Evolutionary conservation across 2,329 filamentous ascomycete species (phyloP), one percentile per base, ranked within the genome.

Genomic region (Calonectria pteridis): DNA sequence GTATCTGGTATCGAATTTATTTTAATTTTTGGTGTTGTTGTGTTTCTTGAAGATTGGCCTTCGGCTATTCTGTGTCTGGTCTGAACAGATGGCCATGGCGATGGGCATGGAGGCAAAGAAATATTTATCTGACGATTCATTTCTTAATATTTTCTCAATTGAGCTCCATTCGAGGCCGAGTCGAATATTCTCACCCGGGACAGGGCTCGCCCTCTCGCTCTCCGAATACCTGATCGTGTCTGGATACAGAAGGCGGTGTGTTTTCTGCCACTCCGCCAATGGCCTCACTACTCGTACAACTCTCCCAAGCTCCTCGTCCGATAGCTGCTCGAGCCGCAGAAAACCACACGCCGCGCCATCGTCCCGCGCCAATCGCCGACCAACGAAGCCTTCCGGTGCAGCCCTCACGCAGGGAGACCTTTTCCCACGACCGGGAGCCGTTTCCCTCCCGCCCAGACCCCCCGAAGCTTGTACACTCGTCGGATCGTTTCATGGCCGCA

Each of bases 401-500:
- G 37, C 23, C 23, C 3, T 49, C 0, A 29, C 13, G 14, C n/a
- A 13, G 43, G 46, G 28, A 9, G 13, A 3, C 6, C 6, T 66
- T 28, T 66, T 66, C 28, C 18, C 59, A 46, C n/a, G 10, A 20
- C 3, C 3, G n/a, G 59, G 13, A 7, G 1, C 18, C 28, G 1
- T 13, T 13, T 37, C 18, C 46, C 46, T 33, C 65, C 20, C 9
- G 2, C 4, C 37, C 29, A 46, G 68, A 51, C 23, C 33, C 69
- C 64, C 69, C 16, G 29, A 6, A 75, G 64, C 55, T 64, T 66
- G 65, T 53, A 58, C 67, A 67, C 40, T 37, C 58, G 28, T n/a
- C 31, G 14, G 67, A 66, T 73, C 71, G 33, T 59, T 59, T 23
- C 70, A 83, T 80, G 81, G 81, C 82, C 78, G 74, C 79, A 76